Evolutionary conservation across 352 stramenopile species (phyloP), one percentile per base, ranked within the genome.

Genomic region (Globisporangium spiculum): DNA sequence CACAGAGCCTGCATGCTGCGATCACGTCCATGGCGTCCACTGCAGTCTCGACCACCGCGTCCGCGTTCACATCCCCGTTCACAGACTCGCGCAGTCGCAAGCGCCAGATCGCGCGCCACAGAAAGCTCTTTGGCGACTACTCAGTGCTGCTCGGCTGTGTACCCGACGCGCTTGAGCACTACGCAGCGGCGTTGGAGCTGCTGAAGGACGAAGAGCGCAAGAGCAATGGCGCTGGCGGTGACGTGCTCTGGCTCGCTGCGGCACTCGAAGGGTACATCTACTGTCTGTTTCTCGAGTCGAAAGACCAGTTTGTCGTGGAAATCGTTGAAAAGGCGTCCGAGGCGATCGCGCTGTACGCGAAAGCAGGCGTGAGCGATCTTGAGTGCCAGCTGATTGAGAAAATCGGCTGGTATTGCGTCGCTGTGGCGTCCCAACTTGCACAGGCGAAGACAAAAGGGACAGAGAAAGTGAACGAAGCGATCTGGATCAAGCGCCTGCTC

Each of bases 81-180:
- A 55, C 75, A 9, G 85, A 93, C 54, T 73, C 77, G 26, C 84
- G 80, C 18, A 75, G 75, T 60, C 76, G 81, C 26, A 87, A 87
- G 53, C 70, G 84, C 22, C 79, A 91, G 53, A 34, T 84, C 3
- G 84, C 80, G 32, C 82, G 89, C 2, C 77, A 91, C 16, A 71
- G 84, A 9, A 96, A 96, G 62, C 80, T 96, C 26, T 78, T 94
- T 63, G 89, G 85, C 0, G 89, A 96, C 63, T 96, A 93, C 67
- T 80, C 80, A 12, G 72, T 91, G 38, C 75, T 96, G 1, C 70
- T 93, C 27, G 77, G 75, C 41, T 93, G 84, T 36, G 41, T 91
- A 4, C 77, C 81, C 1, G 83, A 91, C 32, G 89, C 89, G 1
- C 36, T 91, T 9, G 80, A 92, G 50, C 87, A 92, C 63, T 96